These are phyloP conservation scores for Macadamia integrifolia DNA, from an alignment of 164 flowering plant genomes.

Conservation along the genomic window DNA sequence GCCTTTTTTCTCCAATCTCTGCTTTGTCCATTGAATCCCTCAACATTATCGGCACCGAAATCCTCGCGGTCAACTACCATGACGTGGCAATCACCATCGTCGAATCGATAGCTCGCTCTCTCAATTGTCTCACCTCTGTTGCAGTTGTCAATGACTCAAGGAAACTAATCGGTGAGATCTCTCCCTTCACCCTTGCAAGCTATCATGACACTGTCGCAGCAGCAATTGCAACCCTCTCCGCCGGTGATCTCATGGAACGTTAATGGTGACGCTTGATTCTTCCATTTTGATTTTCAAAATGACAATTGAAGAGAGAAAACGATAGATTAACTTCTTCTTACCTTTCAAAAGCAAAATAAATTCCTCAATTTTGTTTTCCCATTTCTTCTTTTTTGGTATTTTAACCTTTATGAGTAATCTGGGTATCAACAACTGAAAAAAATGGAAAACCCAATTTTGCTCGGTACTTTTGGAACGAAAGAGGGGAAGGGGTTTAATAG, in stretches of 20 bases:
- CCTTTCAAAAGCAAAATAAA: no score
- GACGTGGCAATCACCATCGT: constrained; percentile 58
- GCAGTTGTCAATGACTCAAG: constrained; percentile 64
- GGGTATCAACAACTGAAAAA: no score
- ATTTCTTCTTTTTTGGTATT: no score
- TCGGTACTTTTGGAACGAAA: background rate
- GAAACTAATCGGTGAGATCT: constrained; percentile 70
- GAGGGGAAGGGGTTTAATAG: no score
- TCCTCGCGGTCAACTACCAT: constrained; percentile 41
- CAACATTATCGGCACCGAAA: constrained; percentile 41
- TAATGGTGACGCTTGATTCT: constrained; percentile 65
- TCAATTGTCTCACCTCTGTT: constrained; percentile 54
- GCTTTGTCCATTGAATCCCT: constrained; percentile 53
- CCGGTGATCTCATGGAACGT: constrained; percentile 34
- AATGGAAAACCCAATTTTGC: constrained; percentile 36
- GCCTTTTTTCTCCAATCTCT: constrained; percentile 64
- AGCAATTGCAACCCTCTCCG: constrained; percentile 68
- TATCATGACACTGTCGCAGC: constrained; percentile 72
- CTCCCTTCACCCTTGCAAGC: constrained; percentile 63
- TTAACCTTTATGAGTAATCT: no score
- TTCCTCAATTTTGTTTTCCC: no score
- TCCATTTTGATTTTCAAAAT: constrained; percentile 74
- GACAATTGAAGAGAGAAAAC: no score
- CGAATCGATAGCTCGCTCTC: constrained; percentile 41
- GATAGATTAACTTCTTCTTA: no score